These are phyloP conservation scores for Pouteria glomerata DNA, from an alignment of 148 eudicot genomes.

Conservation along the genomic window DNA sequence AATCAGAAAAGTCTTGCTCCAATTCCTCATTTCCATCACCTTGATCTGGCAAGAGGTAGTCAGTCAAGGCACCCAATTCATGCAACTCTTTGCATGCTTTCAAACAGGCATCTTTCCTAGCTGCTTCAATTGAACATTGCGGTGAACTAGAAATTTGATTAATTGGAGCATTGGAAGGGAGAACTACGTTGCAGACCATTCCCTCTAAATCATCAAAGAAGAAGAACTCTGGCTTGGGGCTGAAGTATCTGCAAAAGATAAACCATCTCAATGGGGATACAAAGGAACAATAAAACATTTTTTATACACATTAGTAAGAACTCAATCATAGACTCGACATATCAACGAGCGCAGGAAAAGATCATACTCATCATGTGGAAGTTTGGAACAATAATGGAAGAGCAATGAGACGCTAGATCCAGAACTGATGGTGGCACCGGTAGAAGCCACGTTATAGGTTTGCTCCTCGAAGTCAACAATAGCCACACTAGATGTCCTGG, in stretches of 20 bases:
- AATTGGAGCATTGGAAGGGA: conserved; percentile 88
- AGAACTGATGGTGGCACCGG: conserved; percentile 90
- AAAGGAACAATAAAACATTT: neutral
- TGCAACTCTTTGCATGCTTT: conserved; percentile 89
- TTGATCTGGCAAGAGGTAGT: conserved; percentile 82
- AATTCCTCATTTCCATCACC: conserved; percentile 39
- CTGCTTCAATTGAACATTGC: conserved; percentile 70
- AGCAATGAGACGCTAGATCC: conserved; percentile 67
- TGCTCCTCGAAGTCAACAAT: conserved; percentile 37
- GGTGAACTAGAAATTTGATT: conserved; percentile 53
- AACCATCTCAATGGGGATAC: neutral
- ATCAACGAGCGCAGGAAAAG: conserved; percentile 2
- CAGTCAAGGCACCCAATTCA: conserved; percentile 77
- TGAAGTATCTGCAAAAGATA: conserved; percentile 51
- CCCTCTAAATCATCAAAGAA: conserved; percentile 69
- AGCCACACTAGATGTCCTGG: conserved; percentile 31
- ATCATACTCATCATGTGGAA: conserved; percentile 94
- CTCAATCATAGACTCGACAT: neutral
- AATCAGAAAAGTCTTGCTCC: conserved; percentile 40
- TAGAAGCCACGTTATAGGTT: conserved; percentile 63
- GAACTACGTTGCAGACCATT: conserved; percentile 60
- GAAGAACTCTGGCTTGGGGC: conserved; percentile 63
- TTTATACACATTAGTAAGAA: neutral
- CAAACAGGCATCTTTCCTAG: conserved; percentile 89
- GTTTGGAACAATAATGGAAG: conserved; percentile 88